Evolutionary conservation across 2,329 filamentous ascomycete genomes (phyloP).

Genomic region (Claviceps citrina): DNA sequence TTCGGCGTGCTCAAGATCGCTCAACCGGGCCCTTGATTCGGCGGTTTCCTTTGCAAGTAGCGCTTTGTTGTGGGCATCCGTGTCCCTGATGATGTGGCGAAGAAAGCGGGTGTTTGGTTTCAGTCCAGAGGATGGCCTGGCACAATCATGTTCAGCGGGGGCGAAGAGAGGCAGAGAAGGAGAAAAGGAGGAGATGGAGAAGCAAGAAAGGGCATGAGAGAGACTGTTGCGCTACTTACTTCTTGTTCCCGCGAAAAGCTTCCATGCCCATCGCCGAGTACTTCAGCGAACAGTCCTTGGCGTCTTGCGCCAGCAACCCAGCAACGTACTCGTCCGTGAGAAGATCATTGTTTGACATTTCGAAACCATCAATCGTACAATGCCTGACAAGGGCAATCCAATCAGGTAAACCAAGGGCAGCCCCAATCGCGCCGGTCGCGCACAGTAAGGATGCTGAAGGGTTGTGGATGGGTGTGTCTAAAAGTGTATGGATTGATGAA

Average conservation of each 20-base stretch:
- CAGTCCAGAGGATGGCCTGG: slow-evolving; percentile 50
- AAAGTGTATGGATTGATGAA: too few relatives aligned
- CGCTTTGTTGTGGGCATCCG: slow-evolving; percentile 76
- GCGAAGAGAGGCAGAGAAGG: not conserved
- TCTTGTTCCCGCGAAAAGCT: slow-evolving; percentile 30
- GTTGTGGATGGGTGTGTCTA: too few relatives aligned
- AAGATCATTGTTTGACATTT: slow-evolving; percentile 32
- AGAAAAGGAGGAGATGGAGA: not conserved
- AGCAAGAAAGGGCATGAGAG: too few relatives aligned
- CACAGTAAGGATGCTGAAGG: too few relatives aligned
- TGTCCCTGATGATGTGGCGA: slow-evolving; percentile 74
- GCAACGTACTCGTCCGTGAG: slow-evolving; percentile 68
- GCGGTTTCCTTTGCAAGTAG: slow-evolving; percentile 70
- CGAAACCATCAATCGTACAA: not conserved
- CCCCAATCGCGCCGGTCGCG: too few relatives aligned
- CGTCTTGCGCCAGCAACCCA: slow-evolving; percentile 64
- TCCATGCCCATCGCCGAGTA: slow-evolving; percentile 63
- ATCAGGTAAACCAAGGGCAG: too few relatives aligned
- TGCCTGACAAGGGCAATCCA: too few relatives aligned
- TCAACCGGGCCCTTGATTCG: slow-evolving; percentile 58
- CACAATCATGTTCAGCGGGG: not conserved
- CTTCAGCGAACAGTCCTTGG: slow-evolving; percentile 53
- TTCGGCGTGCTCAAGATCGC: slow-evolving; percentile 37
- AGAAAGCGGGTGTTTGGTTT: slow-evolving; percentile 90
- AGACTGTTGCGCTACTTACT: slow-evolving; percentile 21